Evolutionary conservation across 495 filamentous ascomycete genomes (phyloP).

Genomic region (Penicillium dipodomyicola): DNA sequence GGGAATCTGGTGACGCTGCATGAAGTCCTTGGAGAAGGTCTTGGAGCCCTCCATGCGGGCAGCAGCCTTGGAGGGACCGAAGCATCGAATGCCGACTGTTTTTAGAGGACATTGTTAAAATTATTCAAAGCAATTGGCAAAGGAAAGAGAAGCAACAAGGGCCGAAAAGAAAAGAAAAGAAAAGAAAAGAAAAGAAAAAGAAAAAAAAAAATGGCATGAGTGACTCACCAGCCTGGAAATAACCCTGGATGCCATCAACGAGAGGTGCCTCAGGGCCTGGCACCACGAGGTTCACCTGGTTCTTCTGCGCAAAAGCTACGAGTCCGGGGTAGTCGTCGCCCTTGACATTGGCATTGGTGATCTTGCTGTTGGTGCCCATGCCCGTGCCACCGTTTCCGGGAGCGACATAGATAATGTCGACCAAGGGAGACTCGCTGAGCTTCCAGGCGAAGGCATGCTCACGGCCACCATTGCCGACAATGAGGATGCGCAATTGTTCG

Average conservation of each 20-base stretch:
- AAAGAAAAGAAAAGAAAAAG: background rate
- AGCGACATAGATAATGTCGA: constrained; percentile 48
- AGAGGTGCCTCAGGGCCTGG: constrained; percentile 91
- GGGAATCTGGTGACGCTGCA: constrained; percentile 85
- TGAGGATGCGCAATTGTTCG: constrained; percentile 62
- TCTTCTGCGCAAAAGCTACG: constrained; percentile 67
- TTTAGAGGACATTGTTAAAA: constrained; percentile 16
- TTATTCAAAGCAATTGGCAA: background rate
- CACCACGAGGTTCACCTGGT: constrained; percentile 78
- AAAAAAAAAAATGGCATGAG: background rate
- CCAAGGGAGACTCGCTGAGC: constrained; percentile 70
- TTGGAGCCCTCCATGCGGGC: constrained; percentile 95
- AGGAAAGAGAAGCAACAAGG: background rate
- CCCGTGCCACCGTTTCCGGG: constrained; percentile 91
- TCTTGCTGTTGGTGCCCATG: constrained; percentile 57
- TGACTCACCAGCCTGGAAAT: constrained; percentile 63
- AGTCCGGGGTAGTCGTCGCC: constrained; percentile 75
- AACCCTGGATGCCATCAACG: constrained; percentile 84
- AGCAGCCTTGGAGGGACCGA: constrained; percentile 82
- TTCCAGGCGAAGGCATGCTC: constrained; percentile 97
- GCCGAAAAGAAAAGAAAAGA: background rate
- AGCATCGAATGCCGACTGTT: constrained; percentile 71
- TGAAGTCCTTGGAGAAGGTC: constrained; percentile 97
- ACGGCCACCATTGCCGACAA: constrained; percentile 89
- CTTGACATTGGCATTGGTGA: constrained; percentile 68